Percentiles rank a stretch among this genome's conserved stretches.
Conservation (phyloP, 305 asterid genomes). For the Fraxinus paxiana region DNA sequence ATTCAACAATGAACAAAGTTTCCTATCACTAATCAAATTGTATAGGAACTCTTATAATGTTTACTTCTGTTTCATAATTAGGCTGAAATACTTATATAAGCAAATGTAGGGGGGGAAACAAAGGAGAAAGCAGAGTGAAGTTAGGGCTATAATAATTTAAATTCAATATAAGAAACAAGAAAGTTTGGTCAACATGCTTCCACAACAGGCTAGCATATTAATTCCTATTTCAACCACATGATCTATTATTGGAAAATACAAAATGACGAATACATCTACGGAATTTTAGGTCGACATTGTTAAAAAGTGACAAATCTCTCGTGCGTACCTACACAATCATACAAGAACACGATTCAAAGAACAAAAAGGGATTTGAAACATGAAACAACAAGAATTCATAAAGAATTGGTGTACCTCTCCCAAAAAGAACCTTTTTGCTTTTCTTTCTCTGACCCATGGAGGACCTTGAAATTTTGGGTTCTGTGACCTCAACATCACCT, state of each 20-base stretch:
- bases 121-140: neutral
- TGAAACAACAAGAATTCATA: conserved; percentile 14
- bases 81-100: neutral
- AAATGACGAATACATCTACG: neutral
- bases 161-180: neutral
- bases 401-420: conserved; percentile 48
- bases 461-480: conserved; percentile 39
- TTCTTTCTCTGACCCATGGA: conserved; percentile 51
- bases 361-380: conserved; percentile 17
- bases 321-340: neutral
- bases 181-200: neutral
- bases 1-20: conserved; percentile 8
- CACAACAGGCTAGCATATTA: neutral
- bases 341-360: conserved; percentile 6
- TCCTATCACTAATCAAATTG: conserved; percentile 6
- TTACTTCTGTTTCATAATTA: neutral
- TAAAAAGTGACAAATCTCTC: neutral
- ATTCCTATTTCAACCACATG: neutral
- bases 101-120: neutral
- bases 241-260: neutral
- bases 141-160: neutral
- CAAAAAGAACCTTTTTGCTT: conserved; percentile 61
- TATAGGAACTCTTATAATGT: neutral
- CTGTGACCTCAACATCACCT: conserved; percentile 34
- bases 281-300: neutral